Percentiles rank a stretch among this genome's conserved stretches.
phyloP scores from a whole-genome alignment of 805 yeast genomes.

The Wickerhamomyces pijperi region DNA sequence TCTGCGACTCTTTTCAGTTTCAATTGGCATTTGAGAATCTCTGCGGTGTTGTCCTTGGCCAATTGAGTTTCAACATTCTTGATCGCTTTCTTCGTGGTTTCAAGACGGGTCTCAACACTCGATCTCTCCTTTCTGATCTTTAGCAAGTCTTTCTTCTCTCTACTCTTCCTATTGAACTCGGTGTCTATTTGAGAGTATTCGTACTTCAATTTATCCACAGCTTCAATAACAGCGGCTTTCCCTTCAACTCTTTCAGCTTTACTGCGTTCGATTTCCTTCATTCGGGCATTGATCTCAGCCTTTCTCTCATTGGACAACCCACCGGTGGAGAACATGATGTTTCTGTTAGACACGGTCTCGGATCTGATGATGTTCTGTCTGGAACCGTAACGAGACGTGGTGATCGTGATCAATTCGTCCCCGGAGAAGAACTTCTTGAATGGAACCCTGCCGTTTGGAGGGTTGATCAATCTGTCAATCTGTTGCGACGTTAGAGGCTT shows the following conservation, averaged over 20 bases:
- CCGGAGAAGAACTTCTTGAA: slow-evolving; percentile 55
- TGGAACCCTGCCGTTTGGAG: slow-evolving; percentile 27
- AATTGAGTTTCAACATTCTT: slow-evolving; percentile 26
- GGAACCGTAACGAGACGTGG: slow-evolving; percentile 54
- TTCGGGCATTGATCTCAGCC: slow-evolving; percentile 3
- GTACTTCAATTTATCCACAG: not conserved
- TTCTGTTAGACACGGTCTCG: slow-evolving; percentile 3
- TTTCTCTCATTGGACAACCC: slow-evolving; percentile 15
- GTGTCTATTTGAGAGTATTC: not conserved
- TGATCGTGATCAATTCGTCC: slow-evolving; percentile 36
- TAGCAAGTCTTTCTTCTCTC: slow-evolving; percentile 1
- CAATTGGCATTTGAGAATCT: slow-evolving; percentile 22
- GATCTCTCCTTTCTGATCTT: slow-evolving; percentile 6
- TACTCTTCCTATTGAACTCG: slow-evolving; percentile 5
- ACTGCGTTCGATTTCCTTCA: slow-evolving; percentile 9
- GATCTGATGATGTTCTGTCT: slow-evolving; percentile 28
- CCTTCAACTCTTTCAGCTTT: slow-evolving; percentile 5
- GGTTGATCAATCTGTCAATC: slow-evolving; percentile 25
- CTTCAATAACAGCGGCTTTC: not conserved
- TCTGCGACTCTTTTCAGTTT: slow-evolving; percentile 14
- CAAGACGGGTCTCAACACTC: slow-evolving; percentile 18
- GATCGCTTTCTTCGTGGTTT: slow-evolving; percentile 21
- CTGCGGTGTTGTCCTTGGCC: slow-evolving; percentile 28
- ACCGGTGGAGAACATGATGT: slow-evolving; percentile 9
- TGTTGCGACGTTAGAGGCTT: slow-evolving; percentile 31